These are phyloP conservation scores for Leptographium galeiforme DNA, from an alignment of 2,329 filamentous ascomycete genomes.

Conservation along the genomic window DNA sequence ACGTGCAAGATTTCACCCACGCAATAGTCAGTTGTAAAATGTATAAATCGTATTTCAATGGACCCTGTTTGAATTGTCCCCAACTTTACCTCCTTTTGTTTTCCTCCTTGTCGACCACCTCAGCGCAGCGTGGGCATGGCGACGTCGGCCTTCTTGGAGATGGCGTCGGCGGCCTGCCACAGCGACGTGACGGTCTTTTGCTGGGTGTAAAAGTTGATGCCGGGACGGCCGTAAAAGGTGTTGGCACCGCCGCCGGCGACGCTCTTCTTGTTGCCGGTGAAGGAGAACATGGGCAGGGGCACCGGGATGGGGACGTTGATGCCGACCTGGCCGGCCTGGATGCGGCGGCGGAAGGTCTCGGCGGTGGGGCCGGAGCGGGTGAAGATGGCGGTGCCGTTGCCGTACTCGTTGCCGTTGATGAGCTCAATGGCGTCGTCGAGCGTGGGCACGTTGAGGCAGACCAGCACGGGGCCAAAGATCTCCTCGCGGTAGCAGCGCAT, in stretches of 20 bases:
- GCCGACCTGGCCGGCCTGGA: conserved; percentile 78
- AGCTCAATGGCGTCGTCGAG: conserved; percentile 68
- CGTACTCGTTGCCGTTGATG: conserved; percentile 78
- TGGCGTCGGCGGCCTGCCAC: conserved; percentile 77
- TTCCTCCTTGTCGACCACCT: not conserved
- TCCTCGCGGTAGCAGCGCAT: conserved; percentile 81
- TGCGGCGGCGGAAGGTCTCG: conserved; percentile 63
- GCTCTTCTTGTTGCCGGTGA: conserved; percentile 74
- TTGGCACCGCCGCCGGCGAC: conserved; percentile 82
- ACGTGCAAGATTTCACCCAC: no score
- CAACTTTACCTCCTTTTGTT: not conserved
- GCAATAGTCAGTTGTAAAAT: no score
- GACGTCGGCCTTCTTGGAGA: conserved; percentile 72
- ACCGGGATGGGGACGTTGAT: conserved; percentile 74
- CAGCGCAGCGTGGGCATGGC: conserved; percentile 55
- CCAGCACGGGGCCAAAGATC: conserved; percentile 74
- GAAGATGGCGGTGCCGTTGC: conserved; percentile 78
- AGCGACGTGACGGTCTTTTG: conserved; percentile 92
- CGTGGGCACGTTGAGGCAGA: conserved; percentile 65
- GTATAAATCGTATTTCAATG: no score
- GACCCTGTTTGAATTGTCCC: no score
- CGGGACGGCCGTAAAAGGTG: conserved; percentile 91
- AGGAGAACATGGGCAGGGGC: conserved; percentile 57
- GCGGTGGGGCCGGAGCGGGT: conserved; percentile 66
- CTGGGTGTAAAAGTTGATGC: conserved; percentile 91